Conservation (phyloP, 768 basidiomycete species). For the Tricholoma hemisulphureum region DNA sequence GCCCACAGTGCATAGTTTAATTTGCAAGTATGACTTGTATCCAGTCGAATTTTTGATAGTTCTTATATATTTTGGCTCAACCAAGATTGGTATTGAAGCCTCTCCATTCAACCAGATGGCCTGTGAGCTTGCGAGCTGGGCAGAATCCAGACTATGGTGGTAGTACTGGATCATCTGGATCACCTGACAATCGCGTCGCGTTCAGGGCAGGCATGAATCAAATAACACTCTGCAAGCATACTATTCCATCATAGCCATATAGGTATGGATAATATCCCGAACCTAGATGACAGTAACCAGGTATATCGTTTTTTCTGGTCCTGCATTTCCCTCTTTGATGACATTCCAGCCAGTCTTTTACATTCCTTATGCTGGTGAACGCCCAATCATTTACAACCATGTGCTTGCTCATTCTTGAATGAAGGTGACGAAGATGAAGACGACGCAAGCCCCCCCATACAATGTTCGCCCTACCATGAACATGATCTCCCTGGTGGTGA, state of each 20-base stretch:
- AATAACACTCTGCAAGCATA: constrained; percentile 8
- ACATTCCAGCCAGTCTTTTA: constrained; percentile 13
- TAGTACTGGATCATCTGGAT: too few relatives aligned
- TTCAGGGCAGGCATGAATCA: constrained; percentile 15
- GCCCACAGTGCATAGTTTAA: neutral
- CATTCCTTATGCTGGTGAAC: constrained; percentile 17
- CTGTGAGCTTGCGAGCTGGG: too few relatives aligned
- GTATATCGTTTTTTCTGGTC: neutral
- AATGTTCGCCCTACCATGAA: constrained; percentile 1
- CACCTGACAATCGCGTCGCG: constrained; percentile 3
- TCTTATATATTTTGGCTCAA: too few relatives aligned
- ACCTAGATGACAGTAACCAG: constrained; percentile 12
- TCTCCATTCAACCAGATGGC: too few relatives aligned
- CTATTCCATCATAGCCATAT: neutral
- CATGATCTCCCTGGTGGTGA: constrained; percentile 17
- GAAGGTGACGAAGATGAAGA: constrained; percentile 4
- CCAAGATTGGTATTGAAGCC: too few relatives aligned
- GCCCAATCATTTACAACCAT: neutral
- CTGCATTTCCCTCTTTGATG: neutral
- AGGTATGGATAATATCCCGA: neutral
- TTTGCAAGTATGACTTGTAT: neutral
- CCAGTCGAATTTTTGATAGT: too few relatives aligned
- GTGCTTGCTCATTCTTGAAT: neutral
- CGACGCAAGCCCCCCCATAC: neutral
- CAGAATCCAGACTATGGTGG: too few relatives aligned